phyloP scores from a whole-genome alignment of 2,329 filamentous ascomycete genomes.

The Apiospora sp. region DNA sequence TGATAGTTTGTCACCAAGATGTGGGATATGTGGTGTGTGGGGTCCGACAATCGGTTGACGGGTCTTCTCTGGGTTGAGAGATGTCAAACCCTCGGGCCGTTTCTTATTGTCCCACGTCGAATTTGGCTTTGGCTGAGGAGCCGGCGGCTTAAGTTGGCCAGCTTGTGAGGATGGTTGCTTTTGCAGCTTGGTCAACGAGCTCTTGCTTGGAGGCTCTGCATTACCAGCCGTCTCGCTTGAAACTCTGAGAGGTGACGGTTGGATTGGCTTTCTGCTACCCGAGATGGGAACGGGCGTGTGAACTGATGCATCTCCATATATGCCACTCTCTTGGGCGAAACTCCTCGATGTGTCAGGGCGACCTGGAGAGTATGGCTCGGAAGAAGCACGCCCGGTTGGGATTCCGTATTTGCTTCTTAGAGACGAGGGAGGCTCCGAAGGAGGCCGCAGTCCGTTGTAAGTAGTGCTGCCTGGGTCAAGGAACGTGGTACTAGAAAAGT shows the following conservation, averaged over 20 bases:
- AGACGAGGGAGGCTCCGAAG: conserved; percentile 33
- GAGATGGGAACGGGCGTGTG: conserved; percentile 32
- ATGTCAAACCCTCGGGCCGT: background rate
- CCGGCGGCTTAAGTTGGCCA: background rate
- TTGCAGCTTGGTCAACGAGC: background rate
- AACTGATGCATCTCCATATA: conserved; percentile 46
- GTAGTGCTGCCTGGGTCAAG: background rate
- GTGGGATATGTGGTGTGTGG: conserved; percentile 6
- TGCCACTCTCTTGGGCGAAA: conserved; percentile 45
- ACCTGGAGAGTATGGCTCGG: conserved; percentile 31
- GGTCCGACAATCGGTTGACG: conserved; percentile 1
- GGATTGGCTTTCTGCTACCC: background rate
- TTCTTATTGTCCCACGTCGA: background rate
- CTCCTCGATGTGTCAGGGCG: conserved; percentile 40
- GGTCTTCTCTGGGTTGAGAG: background rate
- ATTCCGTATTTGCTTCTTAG: conserved; percentile 38
- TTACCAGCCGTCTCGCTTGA: background rate
- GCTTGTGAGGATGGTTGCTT: background rate
- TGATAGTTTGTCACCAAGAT: background rate
- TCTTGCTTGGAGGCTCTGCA: background rate
- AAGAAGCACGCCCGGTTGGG: conserved; percentile 35
- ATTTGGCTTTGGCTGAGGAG: background rate
- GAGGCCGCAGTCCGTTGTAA: conserved; percentile 30
- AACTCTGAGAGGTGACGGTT: background rate
- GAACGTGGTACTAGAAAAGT: background rate